A percentile compares a stretch with the other conserved stretches of the same genome.
These are phyloP conservation scores for Tolypocladium pustulatum DNA, from an alignment of 2,329 filamentous ascomycete species.

Conservation along the genomic window DNA sequence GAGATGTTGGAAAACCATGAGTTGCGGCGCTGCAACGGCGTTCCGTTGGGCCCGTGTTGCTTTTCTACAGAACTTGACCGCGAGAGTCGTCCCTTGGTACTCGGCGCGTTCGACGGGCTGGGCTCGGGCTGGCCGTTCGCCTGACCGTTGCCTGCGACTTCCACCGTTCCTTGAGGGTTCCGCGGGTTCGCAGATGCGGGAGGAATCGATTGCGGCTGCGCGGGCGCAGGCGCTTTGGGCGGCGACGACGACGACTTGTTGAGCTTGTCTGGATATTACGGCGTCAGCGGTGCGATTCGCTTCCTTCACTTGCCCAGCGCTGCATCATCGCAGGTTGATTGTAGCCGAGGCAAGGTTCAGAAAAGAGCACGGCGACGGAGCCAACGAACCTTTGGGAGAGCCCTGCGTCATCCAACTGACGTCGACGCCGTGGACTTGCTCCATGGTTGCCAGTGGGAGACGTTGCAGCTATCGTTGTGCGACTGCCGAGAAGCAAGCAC, in stretches of 20 bases:
- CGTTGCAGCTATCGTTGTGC: not conserved
- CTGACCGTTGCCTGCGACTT: conserved; percentile 9
- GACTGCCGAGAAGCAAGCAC: not conserved
- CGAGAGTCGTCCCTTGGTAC: conserved; percentile 14
- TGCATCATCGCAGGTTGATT: not conserved
- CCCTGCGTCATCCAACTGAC: conserved; percentile 84
- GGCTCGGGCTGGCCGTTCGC: conserved; percentile 10
- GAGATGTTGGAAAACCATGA: conserved; percentile 94
- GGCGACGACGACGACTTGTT: conserved; percentile 16
- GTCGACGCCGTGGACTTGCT: conserved; percentile 72
- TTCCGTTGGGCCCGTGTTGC: conserved; percentile 13
- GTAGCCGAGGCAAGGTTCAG: not conserved
- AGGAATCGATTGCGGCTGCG: conserved; percentile 22
- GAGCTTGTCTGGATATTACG: conserved; percentile 15
- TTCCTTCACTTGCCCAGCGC: not conserved
- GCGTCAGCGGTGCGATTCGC: not conserved
- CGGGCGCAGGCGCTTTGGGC: conserved; percentile 12
- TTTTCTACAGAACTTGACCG: conserved; percentile 26
- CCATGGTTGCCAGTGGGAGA: conserved; percentile 43
- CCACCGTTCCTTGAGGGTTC: conserved; percentile 15
- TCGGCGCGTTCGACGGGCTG: conserved; percentile 13
- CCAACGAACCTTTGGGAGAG: conserved; percentile 61
- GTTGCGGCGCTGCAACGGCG: conserved; percentile 45
- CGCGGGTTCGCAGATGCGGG: conserved; percentile 13
- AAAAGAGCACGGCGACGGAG: not conserved